Evolutionary conservation across 108 stramenopile genomes (phyloP).

Genomic region (Heterococcus sp.): DNA sequence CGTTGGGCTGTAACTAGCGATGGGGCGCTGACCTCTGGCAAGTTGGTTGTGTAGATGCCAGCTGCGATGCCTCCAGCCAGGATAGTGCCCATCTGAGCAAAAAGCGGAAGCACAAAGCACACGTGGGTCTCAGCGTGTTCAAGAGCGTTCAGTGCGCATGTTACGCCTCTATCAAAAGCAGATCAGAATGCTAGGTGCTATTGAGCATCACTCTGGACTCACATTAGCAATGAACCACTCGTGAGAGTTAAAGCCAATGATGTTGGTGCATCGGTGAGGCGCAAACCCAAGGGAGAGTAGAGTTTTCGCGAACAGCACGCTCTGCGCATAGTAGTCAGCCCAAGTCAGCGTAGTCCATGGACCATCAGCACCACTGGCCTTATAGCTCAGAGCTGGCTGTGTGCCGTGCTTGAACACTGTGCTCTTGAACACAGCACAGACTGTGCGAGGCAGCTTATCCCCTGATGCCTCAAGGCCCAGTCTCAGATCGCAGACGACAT

Average conservation of each 20-base stretch:
- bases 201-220: too few species aligned
- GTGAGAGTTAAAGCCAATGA: slow-evolving; percentile 68
- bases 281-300: slow-evolving; percentile 64
- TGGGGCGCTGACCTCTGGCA: slow-evolving; percentile 36
- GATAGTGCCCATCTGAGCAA: slow-evolving; percentile 64
- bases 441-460: slow-evolving; percentile 20
- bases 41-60: slow-evolving; percentile 71
- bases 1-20: too few species aligned
- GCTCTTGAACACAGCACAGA: slow-evolving; percentile 40
- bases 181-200: too few species aligned
- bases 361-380: slow-evolving; percentile 1
- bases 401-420: slow-evolving; percentile 33
- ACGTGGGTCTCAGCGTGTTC: slow-evolving; percentile 44
- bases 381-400: slow-evolving; percentile 35
- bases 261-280: slow-evolving; percentile 62
- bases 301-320: slow-evolving; percentile 61
- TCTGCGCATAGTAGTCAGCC: slow-evolving; percentile 47
- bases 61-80: slow-evolving; percentile 67
- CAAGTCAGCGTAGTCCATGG: slow-evolving; percentile 22
- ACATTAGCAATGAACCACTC: slow-evolving; percentile 49
- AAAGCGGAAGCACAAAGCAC: too few species aligned
- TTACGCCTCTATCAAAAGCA: too few species aligned
- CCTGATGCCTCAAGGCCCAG: slow-evolving; percentile 6
- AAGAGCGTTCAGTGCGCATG: too few species aligned
- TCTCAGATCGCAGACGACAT: slow-evolving; percentile 10